These are phyloP conservation scores for Phytophthora sp. DNA, from an alignment of 352 stramenopile genomes.

Conservation along the genomic window DNA sequence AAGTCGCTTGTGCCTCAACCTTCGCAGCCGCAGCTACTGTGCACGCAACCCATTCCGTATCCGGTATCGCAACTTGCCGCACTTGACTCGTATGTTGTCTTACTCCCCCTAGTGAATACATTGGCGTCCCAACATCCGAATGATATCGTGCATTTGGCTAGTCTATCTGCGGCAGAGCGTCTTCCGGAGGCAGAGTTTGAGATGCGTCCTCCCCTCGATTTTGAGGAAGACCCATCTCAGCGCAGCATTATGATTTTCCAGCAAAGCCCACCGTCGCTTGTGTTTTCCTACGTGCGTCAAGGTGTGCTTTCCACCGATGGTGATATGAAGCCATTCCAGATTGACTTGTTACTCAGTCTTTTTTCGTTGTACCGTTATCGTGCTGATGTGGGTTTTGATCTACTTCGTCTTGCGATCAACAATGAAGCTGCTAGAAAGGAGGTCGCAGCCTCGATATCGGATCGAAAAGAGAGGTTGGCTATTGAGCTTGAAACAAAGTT, in stretches of 20 bases:
- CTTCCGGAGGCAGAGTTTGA: constrained; percentile 69
- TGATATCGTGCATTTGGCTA: constrained; percentile 51
- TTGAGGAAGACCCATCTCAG: constrained; percentile 3
- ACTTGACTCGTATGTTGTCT: constrained; percentile 77
- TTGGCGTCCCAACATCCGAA: constrained; percentile 19
- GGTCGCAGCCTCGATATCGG: constrained; percentile 16
- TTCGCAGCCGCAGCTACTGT: constrained; percentile 73
- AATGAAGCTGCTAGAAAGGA: constrained; percentile 26
- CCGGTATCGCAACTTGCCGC: constrained; percentile 65
- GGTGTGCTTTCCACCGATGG: constrained; percentile 34
- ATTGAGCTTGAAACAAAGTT: constrained; percentile 76
- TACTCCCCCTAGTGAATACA: constrained; percentile 51
- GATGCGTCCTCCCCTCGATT: constrained; percentile 34
- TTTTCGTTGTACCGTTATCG: constrained; percentile 88
- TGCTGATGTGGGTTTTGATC: constrained; percentile 72
- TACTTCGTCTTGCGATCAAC: constrained; percentile 39
- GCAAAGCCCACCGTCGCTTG: constrained; percentile 76
- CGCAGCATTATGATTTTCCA: constrained; percentile 70
- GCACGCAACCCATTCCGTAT: constrained; percentile 67
- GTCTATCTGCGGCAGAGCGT: constrained; percentile 46
- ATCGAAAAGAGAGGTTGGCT: constrained; percentile 57
- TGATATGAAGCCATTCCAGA: constrained; percentile 49
- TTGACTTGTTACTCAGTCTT: constrained; percentile 81
- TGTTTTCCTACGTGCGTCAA: constrained; percentile 69
- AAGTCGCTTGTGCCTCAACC: constrained; percentile 66